Evolutionary conservation across 2,329 filamentous ascomycete species (phyloP).

Genomic region (Leptodontidium sp.): DNA sequence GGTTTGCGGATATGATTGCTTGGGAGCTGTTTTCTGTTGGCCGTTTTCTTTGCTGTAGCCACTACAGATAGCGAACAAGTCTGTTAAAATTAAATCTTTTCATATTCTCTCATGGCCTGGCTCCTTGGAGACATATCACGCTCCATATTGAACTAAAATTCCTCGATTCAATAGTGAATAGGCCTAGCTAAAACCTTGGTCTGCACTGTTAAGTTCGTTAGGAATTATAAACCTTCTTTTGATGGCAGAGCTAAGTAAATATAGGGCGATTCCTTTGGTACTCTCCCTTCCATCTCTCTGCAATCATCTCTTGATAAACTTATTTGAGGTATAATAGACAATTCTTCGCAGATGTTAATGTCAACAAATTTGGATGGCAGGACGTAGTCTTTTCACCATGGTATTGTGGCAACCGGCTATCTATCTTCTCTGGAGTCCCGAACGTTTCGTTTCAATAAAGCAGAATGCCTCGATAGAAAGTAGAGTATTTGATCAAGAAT

Average conservation of each 20-base stretch:
- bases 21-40: not conserved
- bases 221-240: not conserved
- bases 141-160: not conserved
- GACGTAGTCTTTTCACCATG: too few relatives aligned
- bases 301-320: too few relatives aligned
- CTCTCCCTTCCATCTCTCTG: not conserved
- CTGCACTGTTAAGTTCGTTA: not conserved
- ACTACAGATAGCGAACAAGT: not conserved
- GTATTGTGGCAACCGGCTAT: too few relatives aligned
- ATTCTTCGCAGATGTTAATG: too few relatives aligned
- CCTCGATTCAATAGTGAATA: not conserved
- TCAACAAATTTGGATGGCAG: too few relatives aligned
- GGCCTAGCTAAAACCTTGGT: not conserved
- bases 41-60: slow-evolving; percentile 4
- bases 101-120: slow-evolving; percentile 1
- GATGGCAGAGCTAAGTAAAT: not conserved
- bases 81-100: slow-evolving; percentile 1
- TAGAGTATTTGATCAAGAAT: too few relatives aligned
- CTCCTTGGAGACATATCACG: slow-evolving; percentile 7
- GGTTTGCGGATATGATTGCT: not conserved
- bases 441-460: too few relatives aligned
- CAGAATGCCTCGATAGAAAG: too few relatives aligned
- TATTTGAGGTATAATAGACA: too few relatives aligned
- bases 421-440: too few relatives aligned
- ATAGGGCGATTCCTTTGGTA: slow-evolving; percentile 5